Conservation (phyloP, 495 filamentous ascomycete species). For the Hypoxylon trugodes region DNA sequence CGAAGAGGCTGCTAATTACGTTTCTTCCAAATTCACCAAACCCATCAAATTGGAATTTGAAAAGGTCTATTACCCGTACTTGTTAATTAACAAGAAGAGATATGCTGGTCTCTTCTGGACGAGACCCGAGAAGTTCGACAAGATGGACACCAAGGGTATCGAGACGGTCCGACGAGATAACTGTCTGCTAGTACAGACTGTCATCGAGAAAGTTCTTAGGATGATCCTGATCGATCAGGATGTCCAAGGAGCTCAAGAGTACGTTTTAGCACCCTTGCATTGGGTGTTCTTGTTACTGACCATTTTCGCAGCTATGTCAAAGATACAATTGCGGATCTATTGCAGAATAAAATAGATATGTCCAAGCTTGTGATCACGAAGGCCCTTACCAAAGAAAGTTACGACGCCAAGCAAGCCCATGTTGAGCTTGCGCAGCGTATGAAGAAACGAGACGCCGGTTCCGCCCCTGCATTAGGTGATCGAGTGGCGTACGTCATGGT, state of each 20-base stretch:
- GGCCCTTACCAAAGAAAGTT: conserved; percentile 83
- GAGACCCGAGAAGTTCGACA: conserved; percentile 91
- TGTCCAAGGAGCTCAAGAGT: conserved; percentile 90
- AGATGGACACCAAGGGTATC: conserved; percentile 99
- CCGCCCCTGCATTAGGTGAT: conserved; percentile 92
- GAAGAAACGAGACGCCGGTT: conserved; percentile 94
- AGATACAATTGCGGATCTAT: conserved; percentile 89
- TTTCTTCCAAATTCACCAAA: conserved; percentile 90
- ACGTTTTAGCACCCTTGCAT: conserved; percentile 50
- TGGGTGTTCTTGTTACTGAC: conserved; percentile 26
- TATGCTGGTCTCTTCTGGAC: conserved; percentile 99
- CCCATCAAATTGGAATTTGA: conserved; percentile 99
- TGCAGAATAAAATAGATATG: conserved; percentile 99
- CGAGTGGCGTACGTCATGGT: conserved; percentile 98
- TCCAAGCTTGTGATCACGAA: conserved; percentile 99
- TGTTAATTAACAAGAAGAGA: conserved; percentile 99
- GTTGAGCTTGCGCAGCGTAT: conserved; percentile 93
- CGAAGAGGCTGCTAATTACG: conserved; percentile 84
- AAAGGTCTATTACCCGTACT: conserved; percentile 98
- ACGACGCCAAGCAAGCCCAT: conserved; percentile 91
- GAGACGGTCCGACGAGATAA: conserved; percentile 98
- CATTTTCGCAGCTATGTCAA: conserved; percentile 81
- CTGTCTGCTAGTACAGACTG: conserved; percentile 91
- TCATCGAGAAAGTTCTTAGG: conserved; percentile 94
- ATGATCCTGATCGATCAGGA: conserved; percentile 96